Percentiles rank a stretch among this genome's conserved stretches.
These are phyloP conservation scores for Saraca asoca DNA, from an alignment of 331 rosid species.

Conservation along the genomic window DNA sequence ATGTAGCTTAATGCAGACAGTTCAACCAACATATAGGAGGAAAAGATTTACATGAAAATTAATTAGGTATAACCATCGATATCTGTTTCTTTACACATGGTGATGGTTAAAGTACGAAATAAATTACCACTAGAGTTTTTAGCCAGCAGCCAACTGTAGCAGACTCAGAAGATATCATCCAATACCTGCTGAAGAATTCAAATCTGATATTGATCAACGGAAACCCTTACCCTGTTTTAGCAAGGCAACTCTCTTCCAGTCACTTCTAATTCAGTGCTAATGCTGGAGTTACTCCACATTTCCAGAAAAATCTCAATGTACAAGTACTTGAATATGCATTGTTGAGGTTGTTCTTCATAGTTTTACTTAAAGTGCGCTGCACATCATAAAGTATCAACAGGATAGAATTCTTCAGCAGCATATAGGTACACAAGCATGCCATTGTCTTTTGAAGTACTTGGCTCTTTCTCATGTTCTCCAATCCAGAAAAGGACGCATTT, in stretches of 20 bases:
- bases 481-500: background rate
- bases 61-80: background rate
- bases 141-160: background rate
- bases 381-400: too few relatives aligned
- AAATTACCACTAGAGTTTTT: background rate
- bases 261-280: background rate
- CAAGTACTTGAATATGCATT: background rate
- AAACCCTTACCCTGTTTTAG: background rate
- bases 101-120: background rate
- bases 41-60: conserved; percentile 9
- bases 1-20: background rate
- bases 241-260: background rate
- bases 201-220: background rate
- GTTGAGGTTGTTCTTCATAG: background rate
- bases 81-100: background rate
- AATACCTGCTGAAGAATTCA: background rate
- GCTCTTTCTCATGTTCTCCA: background rate
- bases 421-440: too few relatives aligned
- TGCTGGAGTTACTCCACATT: background rate
- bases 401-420: background rate
- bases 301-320: background rate
- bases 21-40: background rate
- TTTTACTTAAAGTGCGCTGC: too few relatives aligned
- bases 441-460: too few relatives aligned
- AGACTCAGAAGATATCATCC: background rate